Evolutionary conservation across 2,329 filamentous ascomycete genomes (phyloP).

Genomic region (Penicillium palitans): DNA sequence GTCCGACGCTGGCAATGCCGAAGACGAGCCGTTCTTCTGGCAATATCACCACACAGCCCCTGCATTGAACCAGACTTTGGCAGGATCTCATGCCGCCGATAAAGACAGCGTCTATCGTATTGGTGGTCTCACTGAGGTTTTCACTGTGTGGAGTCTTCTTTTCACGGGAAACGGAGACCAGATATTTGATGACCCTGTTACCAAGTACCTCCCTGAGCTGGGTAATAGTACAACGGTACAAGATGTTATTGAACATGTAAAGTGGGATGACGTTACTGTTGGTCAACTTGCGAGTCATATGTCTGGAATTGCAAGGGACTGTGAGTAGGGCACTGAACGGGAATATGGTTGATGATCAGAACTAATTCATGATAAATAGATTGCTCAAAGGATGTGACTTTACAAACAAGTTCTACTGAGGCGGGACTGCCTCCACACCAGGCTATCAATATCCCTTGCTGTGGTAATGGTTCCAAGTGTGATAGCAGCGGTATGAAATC

Average conservation of each 20-base stretch:
- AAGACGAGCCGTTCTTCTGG: neutral
- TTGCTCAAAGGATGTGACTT: neutral
- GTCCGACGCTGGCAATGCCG: neutral
- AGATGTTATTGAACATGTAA: neutral
- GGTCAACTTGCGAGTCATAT: conserved; percentile 28
- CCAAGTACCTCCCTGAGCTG: neutral
- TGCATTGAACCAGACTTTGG: neutral
- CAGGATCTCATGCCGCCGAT: neutral
- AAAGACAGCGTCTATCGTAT: neutral
- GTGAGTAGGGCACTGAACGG: conserved; percentile 13
- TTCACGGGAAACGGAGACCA: neutral
- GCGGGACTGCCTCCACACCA: neutral
- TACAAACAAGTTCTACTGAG: neutral
- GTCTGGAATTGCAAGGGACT: conserved; percentile 20
- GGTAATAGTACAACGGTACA: neutral
- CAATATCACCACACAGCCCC: neutral
- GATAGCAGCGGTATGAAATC: neutral
- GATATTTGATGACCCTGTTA: neutral
- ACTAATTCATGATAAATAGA: neutral
- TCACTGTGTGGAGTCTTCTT: neutral
- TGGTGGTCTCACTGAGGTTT: neutral
- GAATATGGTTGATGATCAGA: neutral
- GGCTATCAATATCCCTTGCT: neutral
- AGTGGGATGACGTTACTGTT: conserved; percentile 25
- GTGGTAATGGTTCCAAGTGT: neutral